phyloP scores from a whole-genome alignment of 352 stramenopile genomes.

The Phytophthora pinifolia region DNA sequence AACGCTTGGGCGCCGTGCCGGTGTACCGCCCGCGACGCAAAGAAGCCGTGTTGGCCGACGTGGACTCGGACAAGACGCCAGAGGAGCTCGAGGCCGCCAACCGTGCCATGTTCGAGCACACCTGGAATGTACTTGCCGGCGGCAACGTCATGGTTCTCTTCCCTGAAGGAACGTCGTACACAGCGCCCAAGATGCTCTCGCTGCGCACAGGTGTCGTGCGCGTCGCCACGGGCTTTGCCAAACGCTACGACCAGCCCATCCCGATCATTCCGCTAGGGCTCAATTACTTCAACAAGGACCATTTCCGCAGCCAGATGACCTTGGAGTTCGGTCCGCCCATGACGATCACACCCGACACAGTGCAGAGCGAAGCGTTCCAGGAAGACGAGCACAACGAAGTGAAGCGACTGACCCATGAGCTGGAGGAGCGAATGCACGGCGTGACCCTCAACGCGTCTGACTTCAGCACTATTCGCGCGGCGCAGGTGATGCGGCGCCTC shows the following conservation, averaged over 20 bases:
- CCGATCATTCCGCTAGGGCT: conserved; percentile 70
- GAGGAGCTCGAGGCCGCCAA: conserved; percentile 66
- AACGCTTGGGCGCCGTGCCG: conserved; percentile 54
- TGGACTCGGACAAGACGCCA: conserved; percentile 62
- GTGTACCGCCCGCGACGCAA: conserved; percentile 64
- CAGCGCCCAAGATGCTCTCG: conserved; percentile 73
- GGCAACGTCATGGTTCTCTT: conserved; percentile 82
- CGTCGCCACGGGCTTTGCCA: conserved; percentile 68
- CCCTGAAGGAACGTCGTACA: conserved; percentile 82
- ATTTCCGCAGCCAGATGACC: conserved; percentile 72
- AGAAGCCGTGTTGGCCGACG: conserved; percentile 47
- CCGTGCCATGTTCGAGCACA: conserved; percentile 75
- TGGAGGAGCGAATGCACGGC: conserved; percentile 47
- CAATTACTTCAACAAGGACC: conserved; percentile 86
- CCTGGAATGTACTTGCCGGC: conserved; percentile 53
- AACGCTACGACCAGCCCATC: conserved; percentile 68
- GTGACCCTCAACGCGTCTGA: conserved; percentile 62
- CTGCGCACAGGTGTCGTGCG: conserved; percentile 74
- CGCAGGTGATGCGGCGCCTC: conserved; percentile 65
- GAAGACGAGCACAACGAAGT: conserved; percentile 46
- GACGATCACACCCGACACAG: conserved; percentile 47
- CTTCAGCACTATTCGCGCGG: conserved; percentile 60
- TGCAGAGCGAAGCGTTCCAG: conserved; percentile 42
- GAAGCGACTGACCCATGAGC: conserved; percentile 45
- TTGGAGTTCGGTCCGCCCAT: conserved; percentile 72